These are phyloP conservation scores for Plantago ovata DNA, from an alignment of 257 asterid species.

Conservation along the genomic window DNA sequence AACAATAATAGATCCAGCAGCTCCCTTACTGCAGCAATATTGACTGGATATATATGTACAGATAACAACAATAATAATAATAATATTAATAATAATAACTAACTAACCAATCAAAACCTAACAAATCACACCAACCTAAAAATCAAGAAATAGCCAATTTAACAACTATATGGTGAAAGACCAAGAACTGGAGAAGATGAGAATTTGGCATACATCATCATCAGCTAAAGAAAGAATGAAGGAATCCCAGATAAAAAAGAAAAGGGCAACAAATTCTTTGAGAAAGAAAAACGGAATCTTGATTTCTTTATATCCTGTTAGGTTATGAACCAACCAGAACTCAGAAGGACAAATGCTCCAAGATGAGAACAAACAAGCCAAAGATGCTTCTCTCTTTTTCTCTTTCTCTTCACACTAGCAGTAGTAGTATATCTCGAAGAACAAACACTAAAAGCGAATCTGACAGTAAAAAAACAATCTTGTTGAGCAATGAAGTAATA, in stretches of 20 bases:
- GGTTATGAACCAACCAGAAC: constrained; percentile 44
- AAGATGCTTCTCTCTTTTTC: constrained; percentile 40
- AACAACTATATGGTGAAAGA: constrained; percentile 19
- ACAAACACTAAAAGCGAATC: constrained; percentile 19
- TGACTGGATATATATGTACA: constrained; percentile 12
- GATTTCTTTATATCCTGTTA: constrained; percentile 31
- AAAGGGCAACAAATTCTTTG: constrained; percentile 17
- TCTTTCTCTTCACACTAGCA: constrained; percentile 17
- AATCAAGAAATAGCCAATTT: constrained; percentile 12
- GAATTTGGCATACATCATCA: constrained; percentile 10
- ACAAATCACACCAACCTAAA: constrained; percentile 21
- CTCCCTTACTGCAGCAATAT: constrained; percentile 7
- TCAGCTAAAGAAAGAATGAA: constrained; percentile 25
- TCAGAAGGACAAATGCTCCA: constrained; percentile 38
- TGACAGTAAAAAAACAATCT: constrained; percentile 24
- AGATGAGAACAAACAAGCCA: constrained; percentile 33
- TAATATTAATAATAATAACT: constrained; percentile 12
- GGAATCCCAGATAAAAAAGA: constrained; percentile 25
- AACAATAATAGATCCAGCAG: constrained; percentile 27
- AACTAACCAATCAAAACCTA: constrained; percentile 7
- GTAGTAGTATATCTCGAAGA: no score
- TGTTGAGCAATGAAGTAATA: constrained; percentile 23
- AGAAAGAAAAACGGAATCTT: constrained; percentile 26
- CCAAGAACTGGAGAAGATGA: constrained; percentile 36
- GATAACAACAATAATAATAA: not conserved